Percentiles rank a stretch among this genome's conserved stretches.
Conservation (phyloP, 2,329 filamentous ascomycete species). For the Epichloe gansuensis region DNA sequence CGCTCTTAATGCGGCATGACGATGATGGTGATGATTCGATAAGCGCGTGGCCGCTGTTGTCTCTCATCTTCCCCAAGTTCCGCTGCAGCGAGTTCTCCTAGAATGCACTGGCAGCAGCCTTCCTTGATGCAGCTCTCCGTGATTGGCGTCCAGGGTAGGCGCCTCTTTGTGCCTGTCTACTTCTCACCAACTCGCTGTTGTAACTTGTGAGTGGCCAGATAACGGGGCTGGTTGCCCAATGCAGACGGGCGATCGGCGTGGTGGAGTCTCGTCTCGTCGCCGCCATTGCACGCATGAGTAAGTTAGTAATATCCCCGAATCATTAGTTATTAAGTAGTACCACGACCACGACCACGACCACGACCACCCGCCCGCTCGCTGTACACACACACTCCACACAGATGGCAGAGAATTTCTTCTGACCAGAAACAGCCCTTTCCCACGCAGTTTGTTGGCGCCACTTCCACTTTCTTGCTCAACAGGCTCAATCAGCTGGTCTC, state of each 20-base stretch:
- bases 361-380: background rate
- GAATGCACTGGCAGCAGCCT: background rate
- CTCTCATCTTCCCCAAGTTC: no score
- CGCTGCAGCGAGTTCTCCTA: no score
- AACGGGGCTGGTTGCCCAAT: no score
- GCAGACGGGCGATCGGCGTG: no score
- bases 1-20: no score
- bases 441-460: background rate
- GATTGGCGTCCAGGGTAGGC: background rate
- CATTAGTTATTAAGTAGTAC: background rate
- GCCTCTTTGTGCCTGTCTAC: background rate
- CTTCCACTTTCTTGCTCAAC: background rate
- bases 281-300: background rate
- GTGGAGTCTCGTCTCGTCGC: background rate
- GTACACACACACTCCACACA: background rate
- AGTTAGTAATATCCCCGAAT: no score
- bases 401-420: background rate
- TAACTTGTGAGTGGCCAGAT: no score
- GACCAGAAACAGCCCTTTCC: background rate
- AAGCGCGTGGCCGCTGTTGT: no score
- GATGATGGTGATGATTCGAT: no score
- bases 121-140: background rate
- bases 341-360: background rate
- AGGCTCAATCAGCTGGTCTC: background rate
- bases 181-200: no score